Percentiles rank a stretch among this genome's conserved stretches.
These are phyloP conservation scores for Ustilago loliicola DNA, from an alignment of 1,284 basidiomycete genomes.

Conservation along the genomic window DNA sequence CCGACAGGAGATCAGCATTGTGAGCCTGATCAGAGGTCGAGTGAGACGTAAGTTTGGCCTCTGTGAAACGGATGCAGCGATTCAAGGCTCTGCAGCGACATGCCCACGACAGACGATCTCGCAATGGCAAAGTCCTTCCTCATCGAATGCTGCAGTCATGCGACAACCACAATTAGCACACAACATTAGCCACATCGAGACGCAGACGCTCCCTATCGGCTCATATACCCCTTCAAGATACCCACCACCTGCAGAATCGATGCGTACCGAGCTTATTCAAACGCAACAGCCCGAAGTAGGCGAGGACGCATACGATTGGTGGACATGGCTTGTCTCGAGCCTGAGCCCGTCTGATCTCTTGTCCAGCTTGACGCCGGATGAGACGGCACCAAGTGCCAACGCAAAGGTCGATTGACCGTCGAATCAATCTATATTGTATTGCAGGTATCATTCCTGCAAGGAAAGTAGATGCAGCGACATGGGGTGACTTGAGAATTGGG, in stretches of 20 bases:
- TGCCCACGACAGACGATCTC: not conserved
- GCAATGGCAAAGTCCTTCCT: not conserved
- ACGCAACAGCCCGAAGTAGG: conserved; percentile 17
- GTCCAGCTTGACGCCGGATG: not conserved
- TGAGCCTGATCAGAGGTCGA: conserved; percentile 23
- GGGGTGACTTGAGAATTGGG: not conserved
- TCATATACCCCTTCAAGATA: not conserved
- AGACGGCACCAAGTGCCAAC: not conserved
- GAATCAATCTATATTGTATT: not conserved
- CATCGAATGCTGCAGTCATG: not conserved
- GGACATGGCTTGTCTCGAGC: conserved; percentile 36
- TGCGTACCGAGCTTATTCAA: not conserved
- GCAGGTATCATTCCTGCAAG: too few species aligned
- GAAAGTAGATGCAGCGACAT: not conserved
- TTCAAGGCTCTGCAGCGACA: not conserved
- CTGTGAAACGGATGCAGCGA: not conserved
- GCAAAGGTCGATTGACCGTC: not conserved
- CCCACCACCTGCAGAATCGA: not conserved
- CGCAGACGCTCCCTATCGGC: not conserved
- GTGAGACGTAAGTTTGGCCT: conserved; percentile 21
- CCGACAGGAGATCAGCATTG: conserved; percentile 37
- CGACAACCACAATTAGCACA: not conserved
- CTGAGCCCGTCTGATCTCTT: conserved; percentile 16
- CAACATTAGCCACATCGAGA: not conserved
- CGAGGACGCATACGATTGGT: conserved; percentile 39